Evolutionary conservation across 495 filamentous ascomycete species (phyloP).

Genomic region (Terfezia claveryi): DNA sequence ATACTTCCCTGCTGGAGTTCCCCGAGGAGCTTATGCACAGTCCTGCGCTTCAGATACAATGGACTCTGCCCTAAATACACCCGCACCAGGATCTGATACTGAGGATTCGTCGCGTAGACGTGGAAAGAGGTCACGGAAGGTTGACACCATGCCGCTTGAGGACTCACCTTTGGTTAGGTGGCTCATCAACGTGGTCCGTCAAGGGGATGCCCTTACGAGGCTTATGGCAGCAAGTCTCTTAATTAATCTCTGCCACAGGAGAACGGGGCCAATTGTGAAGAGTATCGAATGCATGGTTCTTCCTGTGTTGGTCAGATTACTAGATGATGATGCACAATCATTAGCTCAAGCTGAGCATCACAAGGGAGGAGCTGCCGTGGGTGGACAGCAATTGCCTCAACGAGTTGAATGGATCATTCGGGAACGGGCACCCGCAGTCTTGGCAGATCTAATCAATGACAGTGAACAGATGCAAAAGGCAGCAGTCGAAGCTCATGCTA

Average conservation of each 20-base stretch:
- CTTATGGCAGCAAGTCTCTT: slow-evolving; percentile 64
- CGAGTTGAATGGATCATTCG: slow-evolving; percentile 27
- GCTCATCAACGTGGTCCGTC: slow-evolving; percentile 51
- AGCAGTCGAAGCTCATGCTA: slow-evolving; percentile 53
- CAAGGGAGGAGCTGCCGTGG: slow-evolving; percentile 18
- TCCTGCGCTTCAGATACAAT: slow-evolving; percentile 14
- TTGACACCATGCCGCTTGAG: slow-evolving; percentile 29
- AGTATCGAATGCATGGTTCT: slow-evolving; percentile 41
- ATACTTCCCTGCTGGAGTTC: neutral
- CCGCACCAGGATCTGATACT: neutral
- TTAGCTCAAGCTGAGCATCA: slow-evolving; percentile 15
- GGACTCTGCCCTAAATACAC: neutral
- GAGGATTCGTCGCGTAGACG: neutral
- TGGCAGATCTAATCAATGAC: slow-evolving; percentile 59
- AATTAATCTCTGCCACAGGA: slow-evolving; percentile 48
- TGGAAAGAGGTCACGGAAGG: neutral
- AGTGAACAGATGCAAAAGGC: slow-evolving; percentile 56
- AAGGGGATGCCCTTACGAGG: slow-evolving; percentile 37
- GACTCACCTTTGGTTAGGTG: slow-evolving; percentile 67
- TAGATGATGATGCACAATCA: slow-evolving; percentile 34
- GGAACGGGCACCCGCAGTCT: slow-evolving; percentile 49
- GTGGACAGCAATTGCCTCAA: slow-evolving; percentile 11
- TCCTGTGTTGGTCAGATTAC: slow-evolving; percentile 47
- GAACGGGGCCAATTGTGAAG: slow-evolving; percentile 30
- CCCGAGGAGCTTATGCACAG: slow-evolving; percentile 2